phyloP scores from a whole-genome alignment of 2,329 filamentous ascomycete species.

The Zasmidium citrigriseum region DNA sequence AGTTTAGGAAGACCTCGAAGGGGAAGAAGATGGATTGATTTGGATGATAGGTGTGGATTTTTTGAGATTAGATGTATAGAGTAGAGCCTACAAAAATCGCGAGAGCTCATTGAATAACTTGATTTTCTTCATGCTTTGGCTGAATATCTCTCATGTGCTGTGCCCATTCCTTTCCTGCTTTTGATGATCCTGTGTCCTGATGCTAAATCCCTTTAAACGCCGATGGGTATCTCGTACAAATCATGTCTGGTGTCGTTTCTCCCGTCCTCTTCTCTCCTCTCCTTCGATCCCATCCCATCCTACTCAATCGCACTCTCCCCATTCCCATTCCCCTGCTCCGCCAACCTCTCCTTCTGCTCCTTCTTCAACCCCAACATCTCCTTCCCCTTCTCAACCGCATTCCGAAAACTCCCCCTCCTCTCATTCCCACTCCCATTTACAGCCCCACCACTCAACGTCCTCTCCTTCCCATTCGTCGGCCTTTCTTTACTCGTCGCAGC shows the following conservation, averaged over 20 bases:
- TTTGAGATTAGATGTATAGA: not conserved
- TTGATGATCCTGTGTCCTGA: not conserved
- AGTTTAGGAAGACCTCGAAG: too few relatives aligned
- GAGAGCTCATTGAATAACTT: not conserved
- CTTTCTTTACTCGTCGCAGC: slow-evolving; percentile 29
- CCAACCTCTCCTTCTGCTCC: slow-evolving; percentile 12
- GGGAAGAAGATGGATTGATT: slow-evolving; percentile 26
- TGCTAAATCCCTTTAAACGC: not conserved
- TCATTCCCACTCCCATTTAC: slow-evolving; percentile 12
- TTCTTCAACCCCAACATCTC: slow-evolving; percentile 51
- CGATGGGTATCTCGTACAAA: slow-evolving; percentile 1
- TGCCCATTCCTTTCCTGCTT: too few relatives aligned
- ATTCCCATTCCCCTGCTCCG: slow-evolving; percentile 3
- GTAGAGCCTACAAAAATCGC: not conserved
- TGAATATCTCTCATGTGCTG: not conserved
- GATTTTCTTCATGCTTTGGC: not conserved
- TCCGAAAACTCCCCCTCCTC: slow-evolving; percentile 36
- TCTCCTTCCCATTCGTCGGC: slow-evolving; percentile 19
- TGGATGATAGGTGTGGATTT: not conserved
- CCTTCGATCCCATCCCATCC: not conserved
- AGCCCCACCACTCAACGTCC: not conserved
- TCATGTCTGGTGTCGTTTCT: not conserved
- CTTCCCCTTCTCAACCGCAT: slow-evolving; percentile 56
- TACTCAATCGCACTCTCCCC: slow-evolving; percentile 21
- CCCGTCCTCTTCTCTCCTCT: not conserved